Evolutionary conservation across 441 rosid species (phyloP), one percentile per base, ranked within the genome.

Genomic region (Kokia cookei): DNA sequence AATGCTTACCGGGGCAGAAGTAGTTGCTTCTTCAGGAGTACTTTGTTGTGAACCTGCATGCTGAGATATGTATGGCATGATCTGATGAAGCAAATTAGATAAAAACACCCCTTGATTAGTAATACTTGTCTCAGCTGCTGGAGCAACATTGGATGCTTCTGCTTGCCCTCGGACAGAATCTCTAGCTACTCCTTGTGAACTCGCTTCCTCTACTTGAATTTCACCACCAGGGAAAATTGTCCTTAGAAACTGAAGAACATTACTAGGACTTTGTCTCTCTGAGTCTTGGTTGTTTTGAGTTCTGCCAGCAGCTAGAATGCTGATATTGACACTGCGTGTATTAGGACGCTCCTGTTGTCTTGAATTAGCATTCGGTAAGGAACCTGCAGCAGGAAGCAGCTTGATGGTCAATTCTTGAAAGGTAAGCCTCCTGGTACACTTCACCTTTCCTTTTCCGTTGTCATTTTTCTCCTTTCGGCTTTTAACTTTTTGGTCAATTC

Each of bases 161-260:
- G 64, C 82, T 70, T 67, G 81, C 69, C 77, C 82, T 13, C 78
- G 76, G 60, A 42, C 72, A 55, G 85, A 48, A 63, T 72, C 84
- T 40, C 85, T 48, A 79, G 78, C 69, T 14, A 63, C 37, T 57
- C 87, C 84, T 48, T 72, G 84, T 32, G 69, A 45, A 61, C 86
- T 54, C 7, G 78, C 76, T 64, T 83, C 87, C 76, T 84, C 91
- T 35, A 83, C 82, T 27, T 78, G 84, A 70, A 85, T 72, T 65
- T 88, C 96, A 32, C 89, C 93, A 37, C 77, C 88, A 29, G 92
- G 91, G 80, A 88, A 85, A 32, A 88, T 82, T 72, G 73, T 66
- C 82, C 90, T 84, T 6, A 86, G 78, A 62, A 88, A 62, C 73
- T 86, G 89, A 74, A 86, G 65, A 45, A 91, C 80, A 77, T 82